Percentiles rank a stretch among this genome's conserved stretches.
phyloP scores from a whole-genome alignment of 108 stramenopile genomes.

The Nitzschia putrida region DNA sequence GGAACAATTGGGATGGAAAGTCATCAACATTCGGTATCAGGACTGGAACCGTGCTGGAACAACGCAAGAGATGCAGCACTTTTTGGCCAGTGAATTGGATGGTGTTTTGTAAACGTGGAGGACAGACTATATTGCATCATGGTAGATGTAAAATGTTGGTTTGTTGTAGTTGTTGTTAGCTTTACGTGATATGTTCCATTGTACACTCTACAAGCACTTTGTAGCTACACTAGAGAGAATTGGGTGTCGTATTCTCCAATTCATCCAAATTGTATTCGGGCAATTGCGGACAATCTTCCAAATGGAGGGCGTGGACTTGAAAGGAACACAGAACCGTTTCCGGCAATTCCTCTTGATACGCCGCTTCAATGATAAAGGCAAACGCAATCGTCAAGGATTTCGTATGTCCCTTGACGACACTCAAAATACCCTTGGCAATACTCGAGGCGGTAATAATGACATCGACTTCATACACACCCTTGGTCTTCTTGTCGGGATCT shows the following conservation, averaged over 20 bases:
- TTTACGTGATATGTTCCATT: background rate
- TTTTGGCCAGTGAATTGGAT: no score
- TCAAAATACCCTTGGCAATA: conserved; percentile 87
- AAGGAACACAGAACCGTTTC: conserved; percentile 81
- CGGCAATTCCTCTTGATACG: conserved; percentile 74
- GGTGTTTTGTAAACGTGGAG: no score
- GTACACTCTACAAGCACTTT: no score
- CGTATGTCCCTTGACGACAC: conserved; percentile 86
- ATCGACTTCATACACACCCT: conserved; percentile 86
- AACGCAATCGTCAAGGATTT: conserved; percentile 81
- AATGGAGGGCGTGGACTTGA: conserved; percentile 74
- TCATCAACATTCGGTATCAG: conserved; percentile 15
- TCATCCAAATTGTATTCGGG: conserved; percentile 53
- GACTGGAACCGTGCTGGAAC: conserved; percentile 4
- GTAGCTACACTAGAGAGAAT: no score
- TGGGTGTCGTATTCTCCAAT: background rate
- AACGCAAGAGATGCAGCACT: no score
- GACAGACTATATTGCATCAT: no score
- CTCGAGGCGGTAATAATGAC: conserved; percentile 79
- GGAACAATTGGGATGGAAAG: conserved; percentile 15
- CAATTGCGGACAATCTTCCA: conserved; percentile 81
- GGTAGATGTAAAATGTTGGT: no score
- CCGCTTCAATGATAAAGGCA: conserved; percentile 88
- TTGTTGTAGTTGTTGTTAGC: background rate
- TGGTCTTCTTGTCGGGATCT: conserved; percentile 12